phyloP scores from a whole-genome alignment of 2,329 filamentous ascomycete genomes.

The Leptographium radiaticola region DNA sequence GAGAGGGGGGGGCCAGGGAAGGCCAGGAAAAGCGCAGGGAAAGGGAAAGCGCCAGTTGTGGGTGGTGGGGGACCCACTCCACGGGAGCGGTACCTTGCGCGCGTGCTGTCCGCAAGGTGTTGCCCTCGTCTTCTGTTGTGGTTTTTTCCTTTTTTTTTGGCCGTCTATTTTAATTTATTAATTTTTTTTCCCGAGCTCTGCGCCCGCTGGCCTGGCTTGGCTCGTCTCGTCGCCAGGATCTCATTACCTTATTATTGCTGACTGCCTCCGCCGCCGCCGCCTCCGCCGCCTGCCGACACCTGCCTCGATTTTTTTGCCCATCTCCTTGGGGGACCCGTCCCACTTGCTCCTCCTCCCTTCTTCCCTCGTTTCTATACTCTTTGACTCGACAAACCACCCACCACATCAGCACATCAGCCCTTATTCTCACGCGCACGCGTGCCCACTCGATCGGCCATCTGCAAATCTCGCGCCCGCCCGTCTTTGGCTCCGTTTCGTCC shows the following conservation, averaged over 20 bases:
- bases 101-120: neutral
- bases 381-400: no score
- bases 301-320: neutral
- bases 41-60: slow-evolving; percentile 2
- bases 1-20: neutral
- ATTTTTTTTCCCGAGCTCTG: neutral
- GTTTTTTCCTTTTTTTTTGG: neutral
- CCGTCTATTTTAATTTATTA: neutral
- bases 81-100: slow-evolving; percentile 14
- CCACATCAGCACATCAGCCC: no score
- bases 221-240: neutral
- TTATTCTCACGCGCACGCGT: no score
- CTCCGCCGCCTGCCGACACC: slow-evolving; percentile 1
- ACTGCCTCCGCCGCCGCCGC: neutral
- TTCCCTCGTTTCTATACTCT: no score
- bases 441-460: no score
- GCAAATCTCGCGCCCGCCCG: neutral
- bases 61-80: slow-evolving; percentile 13
- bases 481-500: neutral
- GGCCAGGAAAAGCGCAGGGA: neutral
- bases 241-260: neutral
- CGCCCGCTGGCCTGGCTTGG: neutral
- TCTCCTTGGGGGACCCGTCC: neutral
- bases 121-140: neutral
- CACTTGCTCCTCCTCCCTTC: slow-evolving; percentile 12